Evolutionary conservation across 2,329 filamentous ascomycete genomes (phyloP).

Genomic region (Beauveria pseudobassiana): DNA sequence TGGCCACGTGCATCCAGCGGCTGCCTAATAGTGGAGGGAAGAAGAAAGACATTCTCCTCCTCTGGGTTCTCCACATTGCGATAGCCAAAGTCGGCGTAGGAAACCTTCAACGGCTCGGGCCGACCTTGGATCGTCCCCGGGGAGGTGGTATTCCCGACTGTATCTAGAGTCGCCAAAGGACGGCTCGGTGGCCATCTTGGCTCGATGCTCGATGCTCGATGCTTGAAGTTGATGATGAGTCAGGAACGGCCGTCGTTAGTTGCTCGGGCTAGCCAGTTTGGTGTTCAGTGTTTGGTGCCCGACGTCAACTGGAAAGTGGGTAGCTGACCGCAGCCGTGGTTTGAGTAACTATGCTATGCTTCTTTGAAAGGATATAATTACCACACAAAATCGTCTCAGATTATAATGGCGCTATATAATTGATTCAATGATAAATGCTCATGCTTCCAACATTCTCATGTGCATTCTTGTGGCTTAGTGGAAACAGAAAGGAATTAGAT

Average conservation of each 20-base stretch:
- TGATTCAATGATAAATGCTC: too few species aligned
- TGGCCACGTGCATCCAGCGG: slow-evolving; percentile 24
- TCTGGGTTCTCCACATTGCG: slow-evolving; percentile 19
- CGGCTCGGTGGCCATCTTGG: slow-evolving; percentile 1
- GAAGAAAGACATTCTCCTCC: slow-evolving; percentile 21
- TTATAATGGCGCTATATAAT: too few species aligned
- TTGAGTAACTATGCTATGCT: too few species aligned
- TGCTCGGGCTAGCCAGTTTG: not conserved
- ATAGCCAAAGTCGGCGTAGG: slow-evolving; percentile 26
- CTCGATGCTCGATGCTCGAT: not conserved
- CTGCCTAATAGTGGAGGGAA: slow-evolving; percentile 22
- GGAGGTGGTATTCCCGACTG: slow-evolving; percentile 16
- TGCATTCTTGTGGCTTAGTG: too few species aligned
- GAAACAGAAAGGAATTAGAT: too few species aligned
- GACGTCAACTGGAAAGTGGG: not conserved
- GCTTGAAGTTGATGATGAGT: not conserved
- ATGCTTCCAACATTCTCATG: too few species aligned
- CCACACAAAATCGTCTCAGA: too few species aligned
- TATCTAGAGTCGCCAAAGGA: slow-evolving; percentile 18
- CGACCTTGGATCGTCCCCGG: slow-evolving; percentile 13
- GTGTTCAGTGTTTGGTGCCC: not conserved
- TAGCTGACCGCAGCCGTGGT: too few species aligned
- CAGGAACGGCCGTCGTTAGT: not conserved
- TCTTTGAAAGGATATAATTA: too few species aligned
- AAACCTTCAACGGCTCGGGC: slow-evolving; percentile 11